Evolutionary conservation across 2,329 filamentous ascomycete genomes (phyloP), one percentile per base, ranked within the genome.

Genomic region (Fusarium austroafricanum): DNA sequence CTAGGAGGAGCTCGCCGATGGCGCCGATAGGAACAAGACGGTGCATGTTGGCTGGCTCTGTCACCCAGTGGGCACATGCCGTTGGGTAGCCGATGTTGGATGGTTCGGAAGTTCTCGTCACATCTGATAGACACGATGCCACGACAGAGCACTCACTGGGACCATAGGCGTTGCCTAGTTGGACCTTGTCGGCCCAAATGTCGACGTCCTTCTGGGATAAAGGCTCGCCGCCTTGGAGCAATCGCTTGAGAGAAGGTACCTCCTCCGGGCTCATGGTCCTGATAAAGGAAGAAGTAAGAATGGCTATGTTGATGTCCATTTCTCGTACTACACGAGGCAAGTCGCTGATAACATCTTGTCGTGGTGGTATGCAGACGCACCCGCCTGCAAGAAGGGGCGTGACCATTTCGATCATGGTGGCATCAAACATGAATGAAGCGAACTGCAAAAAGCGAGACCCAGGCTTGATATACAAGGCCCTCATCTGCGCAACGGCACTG

Each of bases 351-450:
- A 70, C 50, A 7, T 73, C 62, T 8, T 61, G 44, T 12, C 72
- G 66, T 2, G 66, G 57, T 1, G 73, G 73, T 3, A 72, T 61
- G 18, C 73, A 75, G 10, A 74, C 56, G 2, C 61, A 65, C 3
- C 65, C 73, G 2, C 71, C 73, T 5, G 55, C 45, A 10, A 65
- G 33, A 10, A 75, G 65, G 0, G 72, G 55, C 1, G 62, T 71
- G 33, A 74, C 31, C 10, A 75, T 70, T 23, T 75, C 71, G 2
- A 50, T 50, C 12, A 87, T 73, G 38, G 79, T 81, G 2, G 80
- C 80, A 56, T 87, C 84, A 46, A 86, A 87, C 2, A 81, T 82
- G 65, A 83, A 84, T 8, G 80, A 80, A 6, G 83, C 82, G 55
- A 84, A 84, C 55, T 86, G 83, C 42, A 88, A 61, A 6, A 21